Evolutionary conservation across 2,329 filamentous ascomycete species (phyloP).

Genomic region (Aspergillus floridensis): DNA sequence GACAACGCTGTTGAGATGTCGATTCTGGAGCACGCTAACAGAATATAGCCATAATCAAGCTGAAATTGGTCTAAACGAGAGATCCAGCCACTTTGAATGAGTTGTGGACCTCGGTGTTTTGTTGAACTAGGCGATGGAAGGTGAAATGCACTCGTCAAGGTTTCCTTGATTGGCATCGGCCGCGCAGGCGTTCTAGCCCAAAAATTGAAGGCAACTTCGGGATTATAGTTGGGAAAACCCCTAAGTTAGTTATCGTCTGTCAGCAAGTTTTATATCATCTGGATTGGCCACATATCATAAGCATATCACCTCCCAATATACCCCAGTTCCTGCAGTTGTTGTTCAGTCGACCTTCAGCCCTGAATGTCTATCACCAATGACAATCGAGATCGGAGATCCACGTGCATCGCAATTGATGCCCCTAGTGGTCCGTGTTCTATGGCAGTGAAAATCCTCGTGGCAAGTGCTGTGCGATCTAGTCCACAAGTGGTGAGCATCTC

Average conservation of each 20-base stretch:
- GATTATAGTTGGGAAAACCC: no score
- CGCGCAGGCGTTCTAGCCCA: neutral
- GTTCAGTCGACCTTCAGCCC: no score
- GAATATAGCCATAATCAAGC: neutral
- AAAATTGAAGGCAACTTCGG: no score
- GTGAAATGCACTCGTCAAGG: neutral
- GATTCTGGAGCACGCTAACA: neutral
- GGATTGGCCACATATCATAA: neutral
- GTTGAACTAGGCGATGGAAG: neutral
- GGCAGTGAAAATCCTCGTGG: neutral
- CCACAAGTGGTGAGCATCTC: neutral
- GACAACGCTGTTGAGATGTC: neutral
- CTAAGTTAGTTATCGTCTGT: neutral
- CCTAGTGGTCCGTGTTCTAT: no score
- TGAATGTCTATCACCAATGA: neutral
- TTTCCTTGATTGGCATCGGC: neutral
- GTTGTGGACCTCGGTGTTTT: neutral
- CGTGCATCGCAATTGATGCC: neutral
- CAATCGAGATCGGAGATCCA: neutral
- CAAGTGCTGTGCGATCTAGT: neutral
- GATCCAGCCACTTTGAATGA: neutral
- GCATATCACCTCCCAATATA: neutral
- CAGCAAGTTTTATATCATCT: neutral
- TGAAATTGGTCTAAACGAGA: neutral
- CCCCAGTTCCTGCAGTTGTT: neutral